A percentile compares a stretch with the other conserved stretches of the same genome.
phyloP scores from a whole-genome alignment of 2,329 filamentous ascomycete species.

The Penicillium sp. region DNA sequence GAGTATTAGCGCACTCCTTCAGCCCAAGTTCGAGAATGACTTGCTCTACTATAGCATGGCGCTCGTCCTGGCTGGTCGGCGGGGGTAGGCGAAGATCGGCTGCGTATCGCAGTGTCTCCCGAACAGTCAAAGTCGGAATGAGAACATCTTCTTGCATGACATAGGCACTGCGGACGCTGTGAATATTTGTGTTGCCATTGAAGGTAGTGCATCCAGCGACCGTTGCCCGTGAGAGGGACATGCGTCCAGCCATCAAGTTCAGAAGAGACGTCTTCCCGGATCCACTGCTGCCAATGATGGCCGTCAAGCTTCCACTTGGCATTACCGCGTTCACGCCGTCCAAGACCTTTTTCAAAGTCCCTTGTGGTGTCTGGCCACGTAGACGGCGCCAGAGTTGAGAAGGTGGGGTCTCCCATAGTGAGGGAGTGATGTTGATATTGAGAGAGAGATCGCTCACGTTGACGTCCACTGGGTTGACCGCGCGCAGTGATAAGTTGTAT shows the following conservation, averaged over 20 bases:
- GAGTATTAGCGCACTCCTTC: slow-evolving; percentile 75
- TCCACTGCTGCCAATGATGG: slow-evolving; percentile 74
- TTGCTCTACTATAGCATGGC: slow-evolving; percentile 68
- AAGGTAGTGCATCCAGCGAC: slow-evolving; percentile 60
- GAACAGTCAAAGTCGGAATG: slow-evolving; percentile 70
- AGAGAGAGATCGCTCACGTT: slow-evolving; percentile 37
- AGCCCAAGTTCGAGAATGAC: slow-evolving; percentile 74
- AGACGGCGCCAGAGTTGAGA: slow-evolving; percentile 33
- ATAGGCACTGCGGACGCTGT: slow-evolving; percentile 52
- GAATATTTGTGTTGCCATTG: slow-evolving; percentile 59
- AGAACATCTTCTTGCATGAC: slow-evolving; percentile 74
- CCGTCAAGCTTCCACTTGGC: slow-evolving; percentile 67
- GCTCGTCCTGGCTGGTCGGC: slow-evolving; percentile 60
- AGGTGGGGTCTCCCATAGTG: slow-evolving; percentile 36
- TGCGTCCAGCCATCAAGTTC: slow-evolving; percentile 70
- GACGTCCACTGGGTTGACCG: slow-evolving; percentile 44
- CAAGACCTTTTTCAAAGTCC: slow-evolving; percentile 54
- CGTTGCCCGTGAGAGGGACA: slow-evolving; percentile 57
- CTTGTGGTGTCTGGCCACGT: slow-evolving; percentile 27
- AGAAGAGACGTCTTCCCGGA: slow-evolving; percentile 72
- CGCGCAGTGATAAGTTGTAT: slow-evolving; percentile 42
- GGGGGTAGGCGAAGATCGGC: slow-evolving; percentile 70
- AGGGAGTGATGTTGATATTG: slow-evolving; percentile 33
- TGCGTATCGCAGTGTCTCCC: slow-evolving; percentile 73
- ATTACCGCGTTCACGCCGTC: slow-evolving; percentile 66